Conservation (phyloP, 441 rosid species). For the Adansonia madagascariensis region DNA sequence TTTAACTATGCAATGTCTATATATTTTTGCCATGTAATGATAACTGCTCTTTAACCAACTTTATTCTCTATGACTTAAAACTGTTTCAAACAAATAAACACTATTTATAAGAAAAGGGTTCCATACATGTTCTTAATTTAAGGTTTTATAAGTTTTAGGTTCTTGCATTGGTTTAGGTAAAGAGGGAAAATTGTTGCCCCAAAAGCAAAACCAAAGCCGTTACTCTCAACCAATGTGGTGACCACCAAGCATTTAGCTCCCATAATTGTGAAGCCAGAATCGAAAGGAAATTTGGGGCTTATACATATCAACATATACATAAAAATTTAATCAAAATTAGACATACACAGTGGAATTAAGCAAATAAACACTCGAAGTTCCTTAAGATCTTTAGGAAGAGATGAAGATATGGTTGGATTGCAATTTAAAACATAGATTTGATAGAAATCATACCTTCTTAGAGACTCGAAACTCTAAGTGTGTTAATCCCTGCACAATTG, state of each 20-base stretch:
- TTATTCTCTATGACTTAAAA: background rate
- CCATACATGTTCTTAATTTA: background rate
- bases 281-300: background rate
- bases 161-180: conserved; percentile 87
- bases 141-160: conserved; percentile 62
- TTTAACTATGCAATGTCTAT: background rate
- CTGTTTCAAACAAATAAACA: background rate
- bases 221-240: conserved; percentile 35
- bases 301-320: too few relatives aligned
- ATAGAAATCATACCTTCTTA: too few relatives aligned
- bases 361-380: too few relatives aligned
- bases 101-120: background rate
- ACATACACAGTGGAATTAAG: too few relatives aligned
- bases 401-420: too few relatives aligned
- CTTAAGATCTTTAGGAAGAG: too few relatives aligned
- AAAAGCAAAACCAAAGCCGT: conserved; percentile 76
- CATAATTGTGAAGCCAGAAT: conserved; percentile 49
- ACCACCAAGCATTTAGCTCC: conserved; percentile 47
- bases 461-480: too few relatives aligned
- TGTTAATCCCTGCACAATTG: too few relatives aligned
- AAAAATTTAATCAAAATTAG: too few relatives aligned
- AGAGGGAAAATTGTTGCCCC: conserved; percentile 67
- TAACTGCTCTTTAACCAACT: background rate
- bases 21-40: background rate
- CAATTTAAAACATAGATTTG: too few relatives aligned